These are phyloP conservation scores for Thraustochytrium striatum DNA, from an alignment of 352 stramenopile species.

Conservation along the genomic window DNA sequence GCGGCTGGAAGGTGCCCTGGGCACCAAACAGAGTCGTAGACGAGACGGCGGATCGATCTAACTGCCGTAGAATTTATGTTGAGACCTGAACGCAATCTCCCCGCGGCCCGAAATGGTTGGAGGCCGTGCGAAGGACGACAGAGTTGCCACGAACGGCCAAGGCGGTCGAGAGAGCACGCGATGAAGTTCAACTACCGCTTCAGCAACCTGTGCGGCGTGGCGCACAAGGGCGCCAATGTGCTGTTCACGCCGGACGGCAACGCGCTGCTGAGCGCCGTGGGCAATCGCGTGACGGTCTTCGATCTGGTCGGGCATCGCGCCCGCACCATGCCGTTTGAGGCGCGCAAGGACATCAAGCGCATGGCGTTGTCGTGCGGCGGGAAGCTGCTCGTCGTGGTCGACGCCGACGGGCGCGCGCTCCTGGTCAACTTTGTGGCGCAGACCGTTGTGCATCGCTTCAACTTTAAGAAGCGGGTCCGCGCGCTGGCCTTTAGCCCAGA, in stretches of 20 bases:
- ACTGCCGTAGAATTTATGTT: background rate
- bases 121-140: no score
- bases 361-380: constrained; percentile 81
- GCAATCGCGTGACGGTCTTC: constrained; percentile 88
- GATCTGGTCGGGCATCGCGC: constrained; percentile 69
- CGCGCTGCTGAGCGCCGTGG: constrained; percentile 80
- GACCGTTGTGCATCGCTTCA: constrained; percentile 84
- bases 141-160: background rate
- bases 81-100: no score
- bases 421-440: constrained; percentile 80
- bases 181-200: constrained; percentile 65
- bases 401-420: constrained; percentile 75
- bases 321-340: constrained; percentile 80
- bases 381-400: constrained; percentile 75
- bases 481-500: constrained; percentile 80
- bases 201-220: constrained; percentile 82
- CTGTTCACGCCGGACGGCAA: constrained; percentile 86
- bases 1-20: constrained; percentile 50
- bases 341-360: constrained; percentile 76
- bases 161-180: background rate
- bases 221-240: constrained; percentile 87
- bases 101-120: no score
- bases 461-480: constrained; percentile 83
- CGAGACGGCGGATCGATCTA: background rate
- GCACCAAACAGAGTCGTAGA: background rate